A percentile compares a stretch with the other conserved stretches of the same genome.
phyloP scores from a whole-genome alignment of 176 grass and related monocot genomes.

The Avena atlantica region DNA sequence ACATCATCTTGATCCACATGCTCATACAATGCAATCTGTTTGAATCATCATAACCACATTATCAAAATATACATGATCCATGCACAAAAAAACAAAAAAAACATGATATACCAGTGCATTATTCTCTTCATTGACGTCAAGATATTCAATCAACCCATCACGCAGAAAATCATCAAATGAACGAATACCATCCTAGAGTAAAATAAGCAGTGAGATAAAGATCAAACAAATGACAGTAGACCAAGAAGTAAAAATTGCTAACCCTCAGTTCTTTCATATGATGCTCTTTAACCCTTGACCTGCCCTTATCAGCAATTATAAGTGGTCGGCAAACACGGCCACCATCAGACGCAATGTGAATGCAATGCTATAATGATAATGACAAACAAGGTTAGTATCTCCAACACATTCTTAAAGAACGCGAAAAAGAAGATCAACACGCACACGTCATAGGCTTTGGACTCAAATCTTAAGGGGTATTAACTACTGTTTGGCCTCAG shows the following conservation, averaged over 20 bases:
- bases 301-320: slow-evolving; percentile 94
- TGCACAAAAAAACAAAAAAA: slow-evolving; percentile 21
- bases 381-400: slow-evolving; percentile 38
- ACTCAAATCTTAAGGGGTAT: background rate
- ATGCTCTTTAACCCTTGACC: slow-evolving; percentile 84
- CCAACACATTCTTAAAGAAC: slow-evolving; percentile 20
- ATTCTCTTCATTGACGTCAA: slow-evolving; percentile 98
- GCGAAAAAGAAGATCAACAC: background rate
- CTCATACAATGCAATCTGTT: slow-evolving; percentile 95
- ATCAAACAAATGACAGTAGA: slow-evolving; percentile 36
- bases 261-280: slow-evolving; percentile 94
- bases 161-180: slow-evolving; percentile 93
- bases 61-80: slow-evolving; percentile 38
- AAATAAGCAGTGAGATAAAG: slow-evolving; percentile 36
- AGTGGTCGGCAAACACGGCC: slow-evolving; percentile 96
- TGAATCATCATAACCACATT: slow-evolving; percentile 35
- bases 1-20: slow-evolving; percentile 79
- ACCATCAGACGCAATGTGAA: slow-evolving; percentile 93
- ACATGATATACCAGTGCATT: slow-evolving; percentile 76
- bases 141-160: slow-evolving; percentile 96
- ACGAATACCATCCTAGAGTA: slow-evolving; percentile 79
- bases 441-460: background rate
- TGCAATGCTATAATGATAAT: slow-evolving; percentile 63
- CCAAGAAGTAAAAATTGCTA: slow-evolving; percentile 42
- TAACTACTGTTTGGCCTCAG: slow-evolving; percentile 3